phyloP scores from a whole-genome alignment of 2,329 filamentous ascomycete species.

The Bertia moriformis region DNA sequence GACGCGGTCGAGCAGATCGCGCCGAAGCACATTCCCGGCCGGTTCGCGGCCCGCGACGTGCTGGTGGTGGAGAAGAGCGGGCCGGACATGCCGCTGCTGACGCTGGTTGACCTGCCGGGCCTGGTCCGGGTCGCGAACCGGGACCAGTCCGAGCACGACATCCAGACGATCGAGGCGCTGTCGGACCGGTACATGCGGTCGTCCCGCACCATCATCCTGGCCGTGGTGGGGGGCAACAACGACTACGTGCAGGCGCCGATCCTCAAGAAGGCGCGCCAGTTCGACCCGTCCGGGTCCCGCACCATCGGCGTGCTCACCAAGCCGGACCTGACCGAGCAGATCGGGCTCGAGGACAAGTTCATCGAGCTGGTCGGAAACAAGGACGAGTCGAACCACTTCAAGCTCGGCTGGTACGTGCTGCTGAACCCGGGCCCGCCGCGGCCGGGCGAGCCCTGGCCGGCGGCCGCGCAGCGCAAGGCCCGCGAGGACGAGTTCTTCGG shows the following conservation, averaged over 20 bases:
- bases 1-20: slow-evolving; percentile 34
- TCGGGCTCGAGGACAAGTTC: slow-evolving; percentile 36
- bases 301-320: slow-evolving; percentile 37
- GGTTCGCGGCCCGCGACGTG: slow-evolving; percentile 35
- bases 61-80: slow-evolving; percentile 44
- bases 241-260: slow-evolving; percentile 38
- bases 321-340: slow-evolving; percentile 32
- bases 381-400: slow-evolving; percentile 32
- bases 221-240: slow-evolving; percentile 37
- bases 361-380: slow-evolving; percentile 35
- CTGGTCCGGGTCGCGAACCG: slow-evolving; percentile 37
- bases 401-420: slow-evolving; percentile 34
- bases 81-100: slow-evolving; percentile 42
- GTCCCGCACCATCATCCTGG: slow-evolving; percentile 36
- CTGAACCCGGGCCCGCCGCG: slow-evolving; percentile 29
- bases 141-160: slow-evolving; percentile 35
- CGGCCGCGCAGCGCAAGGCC: slow-evolving; percentile 22
- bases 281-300: slow-evolving; percentile 30
- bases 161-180: slow-evolving; percentile 32
- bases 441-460: slow-evolving; percentile 27
- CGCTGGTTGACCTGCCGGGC: slow-evolving; percentile 46
- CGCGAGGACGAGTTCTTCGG: slow-evolving; percentile 32
- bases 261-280: slow-evolving; percentile 31
- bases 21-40: slow-evolving; percentile 30
- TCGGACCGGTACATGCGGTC: slow-evolving; percentile 40